A percentile compares a stretch with the other conserved stretches of the same genome.
Evolutionary conservation across 768 basidiomycete species (phyloP).

Genomic region (Hericium alpestre): DNA sequence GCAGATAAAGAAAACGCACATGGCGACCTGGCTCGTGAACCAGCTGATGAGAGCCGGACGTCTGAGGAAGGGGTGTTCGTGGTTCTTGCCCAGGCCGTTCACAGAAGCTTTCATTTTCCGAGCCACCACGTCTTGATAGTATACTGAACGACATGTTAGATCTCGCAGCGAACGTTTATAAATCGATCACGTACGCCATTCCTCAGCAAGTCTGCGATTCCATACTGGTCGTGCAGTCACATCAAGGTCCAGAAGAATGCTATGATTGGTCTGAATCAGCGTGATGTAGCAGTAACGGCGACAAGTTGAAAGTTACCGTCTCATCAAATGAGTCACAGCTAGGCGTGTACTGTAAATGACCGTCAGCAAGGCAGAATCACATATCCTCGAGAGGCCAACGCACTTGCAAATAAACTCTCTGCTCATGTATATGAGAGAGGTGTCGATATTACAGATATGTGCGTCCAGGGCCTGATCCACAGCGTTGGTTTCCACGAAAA

Average conservation of each 20-base stretch:
- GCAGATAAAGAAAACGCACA: conserved; percentile 29
- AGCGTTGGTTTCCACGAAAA: conserved; percentile 54
- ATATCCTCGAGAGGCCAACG: background rate
- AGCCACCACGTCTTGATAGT: conserved; percentile 59
- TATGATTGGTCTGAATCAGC: conserved; percentile 9
- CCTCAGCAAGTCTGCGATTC: conserved; percentile 61
- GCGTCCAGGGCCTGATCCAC: conserved; percentile 58
- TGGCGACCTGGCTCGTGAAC: conserved; percentile 53
- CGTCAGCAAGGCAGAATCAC: background rate
- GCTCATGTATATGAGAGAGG: conserved; percentile 29
- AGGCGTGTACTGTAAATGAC: conserved; percentile 7
- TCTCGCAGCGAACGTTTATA: background rate
- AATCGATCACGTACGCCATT: conserved; percentile 55
- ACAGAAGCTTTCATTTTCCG: conserved; percentile 46
- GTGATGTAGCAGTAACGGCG: background rate
- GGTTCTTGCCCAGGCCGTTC: conserved; percentile 36
- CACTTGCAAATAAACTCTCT: conserved; percentile 13
- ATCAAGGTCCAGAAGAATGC: conserved; percentile 43
- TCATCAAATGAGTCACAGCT: conserved; percentile 12
- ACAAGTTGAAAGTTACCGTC: conserved; percentile 3
- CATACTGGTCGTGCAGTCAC: conserved; percentile 41
- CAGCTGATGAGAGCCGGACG: conserved; percentile 22
- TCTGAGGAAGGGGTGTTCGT: conserved; percentile 48
- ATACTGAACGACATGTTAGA: conserved; percentile 32
- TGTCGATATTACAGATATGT: conserved; percentile 65